Base-by-base conservation (phyloP, 768 basidiomycete genomes). In the Xerocomus brunneocitrinus region DNA sequence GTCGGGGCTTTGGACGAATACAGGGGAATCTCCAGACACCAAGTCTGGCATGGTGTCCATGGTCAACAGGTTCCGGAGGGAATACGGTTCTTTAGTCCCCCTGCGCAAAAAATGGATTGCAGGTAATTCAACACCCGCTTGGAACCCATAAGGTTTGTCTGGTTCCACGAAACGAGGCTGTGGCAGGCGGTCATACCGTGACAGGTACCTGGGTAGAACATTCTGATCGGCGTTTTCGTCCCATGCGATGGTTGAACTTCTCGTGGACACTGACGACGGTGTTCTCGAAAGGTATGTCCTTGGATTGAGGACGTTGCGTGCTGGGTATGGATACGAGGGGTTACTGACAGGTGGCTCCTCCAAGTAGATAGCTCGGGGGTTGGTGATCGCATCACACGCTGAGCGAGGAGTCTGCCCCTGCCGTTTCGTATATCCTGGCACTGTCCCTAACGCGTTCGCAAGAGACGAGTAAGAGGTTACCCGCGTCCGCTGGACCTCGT, bases 21-120 rank as follows among this genome's bases (percentile, higher is more conserved):
- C 46, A 8, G 59, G 58, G 28, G 57, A 51, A 27, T 61, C 49
- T 10, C 62, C 57, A 1, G 52, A 58, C 34, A 58, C 57, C n/a
- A 69, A 54, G 34, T 65, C 56, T 27, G 67, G 69, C 54, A 59
- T 63, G 31, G 62, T 57, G 14, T 54, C 30, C 58, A 63, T 61
- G 46, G 55, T 39, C 52, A 67, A 42, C 19, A 64, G 56, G 36
- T 61, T 60, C 48, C 59, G 57, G 6, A 66, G 25, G 24, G 69
- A 49, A 42, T 73, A 69, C 2, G 73, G 58, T 58, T 61, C 41
- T 53, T 60, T 47, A 42, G 59, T 19, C 36, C 51, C 55, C 63
- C 60, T 63, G 49, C 58, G 58, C 48, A 51, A 25, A 58, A 78
- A 76, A 1, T 53, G 53, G 49, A 78, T 71, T 5, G 62, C 51